Evolutionary conservation across 2,329 filamentous ascomycete genomes (phyloP), one percentile per base, ranked within the genome.

Genomic region (Claviceps citrina): DNA sequence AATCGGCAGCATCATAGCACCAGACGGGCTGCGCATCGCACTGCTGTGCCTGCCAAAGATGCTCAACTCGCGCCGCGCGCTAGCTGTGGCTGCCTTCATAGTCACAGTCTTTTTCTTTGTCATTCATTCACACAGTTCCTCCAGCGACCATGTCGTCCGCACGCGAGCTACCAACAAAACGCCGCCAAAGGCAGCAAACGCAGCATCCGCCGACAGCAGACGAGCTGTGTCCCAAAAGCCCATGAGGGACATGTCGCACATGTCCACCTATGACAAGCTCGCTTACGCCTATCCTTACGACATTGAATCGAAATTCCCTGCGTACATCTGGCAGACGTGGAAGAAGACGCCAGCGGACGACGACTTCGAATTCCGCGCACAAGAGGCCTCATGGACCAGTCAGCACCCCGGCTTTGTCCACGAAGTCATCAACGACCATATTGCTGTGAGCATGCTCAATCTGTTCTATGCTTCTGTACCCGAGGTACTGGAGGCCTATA

Each of bases 271-370:
- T 68, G 81, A 73, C 65, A 94, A 91, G 63, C 75, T 98, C 42
- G 80, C 79, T 39, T 95, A 93, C 65, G 83, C 93, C 51, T 96
- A 91, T 61, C 85, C 87, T 16, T 98, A 96, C 68, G 83, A 94
- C 54, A 70, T 89, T 46, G 77, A 86, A 54, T 62, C 70, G 50
- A 93, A 89, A 59, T 96, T 96, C 59, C 91, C 91, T 3, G 87
- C 86, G 42, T 96, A 94, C 66, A 93, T 98, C 55, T 98, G 91
- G 91, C 91, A 98, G 68, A 98, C 91, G 12, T 98, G 91, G 91
- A 95, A 93, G 60, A 80, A 76, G 54, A 83, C 77, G 1, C 87
- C 89, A 0, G 73, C 78, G 1, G 81, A 84, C 18, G 69, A 75
- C 38, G 70, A 83, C 45, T 98, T 98, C 56, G 63, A 68, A 16